These are phyloP conservation scores for Solanum bulbocastanum DNA, from an alignment of 257 asterid genomes.

Conservation along the genomic window DNA sequence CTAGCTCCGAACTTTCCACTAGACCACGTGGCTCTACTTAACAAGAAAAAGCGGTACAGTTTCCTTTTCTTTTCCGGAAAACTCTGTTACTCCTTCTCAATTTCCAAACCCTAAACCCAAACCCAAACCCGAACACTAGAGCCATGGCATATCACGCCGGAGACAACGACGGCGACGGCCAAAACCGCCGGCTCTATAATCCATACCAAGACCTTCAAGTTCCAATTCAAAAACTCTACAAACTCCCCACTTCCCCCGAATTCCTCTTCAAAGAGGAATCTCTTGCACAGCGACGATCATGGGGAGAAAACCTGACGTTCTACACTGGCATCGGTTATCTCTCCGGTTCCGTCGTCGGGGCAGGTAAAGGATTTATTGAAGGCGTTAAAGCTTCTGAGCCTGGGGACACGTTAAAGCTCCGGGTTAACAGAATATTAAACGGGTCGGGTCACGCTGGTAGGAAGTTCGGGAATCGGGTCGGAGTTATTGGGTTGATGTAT, in stretches of 20 bases:
- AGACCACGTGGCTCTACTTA: neutral
- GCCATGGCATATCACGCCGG: constrained; percentile 3
- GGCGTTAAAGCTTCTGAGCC: constrained; percentile 7
- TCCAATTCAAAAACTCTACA: neutral
- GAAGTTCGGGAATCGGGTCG: constrained; percentile 8
- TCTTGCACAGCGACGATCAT: constrained; percentile 1
- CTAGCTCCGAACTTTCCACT: neutral
- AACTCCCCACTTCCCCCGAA: constrained; percentile 1
- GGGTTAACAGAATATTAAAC: constrained; percentile 6
- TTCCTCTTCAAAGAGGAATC: neutral
- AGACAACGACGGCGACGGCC: neutral
- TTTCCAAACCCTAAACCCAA: neutral
- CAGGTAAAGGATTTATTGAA: neutral
- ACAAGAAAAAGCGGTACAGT: neutral
- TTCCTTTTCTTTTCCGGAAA: neutral
- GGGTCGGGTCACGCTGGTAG: constrained; percentile 11
- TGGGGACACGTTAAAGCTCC: constrained; percentile 5
- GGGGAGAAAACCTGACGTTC: constrained; percentile 4
- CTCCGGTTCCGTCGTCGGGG: neutral
- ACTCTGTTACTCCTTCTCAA: neutral
- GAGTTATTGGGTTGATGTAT: constrained; percentile 7
- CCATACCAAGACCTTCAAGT: constrained; percentile 8
- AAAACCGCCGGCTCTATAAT: neutral
- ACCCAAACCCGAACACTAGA: neutral
- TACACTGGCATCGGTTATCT: constrained; percentile 6